phyloP scores from a whole-genome alignment of 116 monocot genomes.

The Trichopus zeylanicus region DNA sequence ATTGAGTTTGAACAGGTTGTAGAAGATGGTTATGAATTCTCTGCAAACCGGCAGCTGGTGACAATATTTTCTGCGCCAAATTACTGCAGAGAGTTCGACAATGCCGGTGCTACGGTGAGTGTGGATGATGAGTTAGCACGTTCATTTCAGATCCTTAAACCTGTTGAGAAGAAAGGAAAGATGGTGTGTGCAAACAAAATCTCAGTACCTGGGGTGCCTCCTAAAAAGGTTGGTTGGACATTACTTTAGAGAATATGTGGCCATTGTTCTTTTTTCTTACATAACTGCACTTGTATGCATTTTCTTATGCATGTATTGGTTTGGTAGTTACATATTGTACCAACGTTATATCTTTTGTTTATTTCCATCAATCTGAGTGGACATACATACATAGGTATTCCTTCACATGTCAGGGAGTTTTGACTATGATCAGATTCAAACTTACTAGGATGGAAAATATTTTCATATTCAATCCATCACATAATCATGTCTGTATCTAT shows the following conservation, averaged over 20 bases:
- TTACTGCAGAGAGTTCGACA: not conserved
- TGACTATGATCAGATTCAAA: too few species aligned
- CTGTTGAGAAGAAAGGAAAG: not conserved
- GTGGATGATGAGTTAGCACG: not conserved
- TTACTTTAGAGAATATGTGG: not conserved
- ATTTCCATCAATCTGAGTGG: too few species aligned
- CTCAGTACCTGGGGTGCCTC: not conserved
- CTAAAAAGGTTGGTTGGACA: not conserved
- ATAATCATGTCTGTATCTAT: not conserved
- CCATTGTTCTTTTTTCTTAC: not conserved
- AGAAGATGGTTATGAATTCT: not conserved
- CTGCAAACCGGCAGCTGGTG: not conserved
- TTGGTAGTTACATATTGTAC: not conserved
- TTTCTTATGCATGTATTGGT: too few species aligned
- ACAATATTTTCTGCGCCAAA: not conserved
- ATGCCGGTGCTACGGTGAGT: conserved; percentile 1
- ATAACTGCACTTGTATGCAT: too few species aligned
- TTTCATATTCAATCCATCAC: not conserved
- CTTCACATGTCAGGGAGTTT: too few species aligned
- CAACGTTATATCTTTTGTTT: too few species aligned
- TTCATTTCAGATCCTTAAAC: conserved; percentile 1
- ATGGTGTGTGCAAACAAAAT: not conserved
- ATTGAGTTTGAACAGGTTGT: not conserved
- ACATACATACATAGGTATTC: too few species aligned
- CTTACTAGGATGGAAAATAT: not conserved